Evolutionary conservation across 2,329 filamentous ascomycete species (phyloP).

Genomic region (Fusarium sp.): DNA sequence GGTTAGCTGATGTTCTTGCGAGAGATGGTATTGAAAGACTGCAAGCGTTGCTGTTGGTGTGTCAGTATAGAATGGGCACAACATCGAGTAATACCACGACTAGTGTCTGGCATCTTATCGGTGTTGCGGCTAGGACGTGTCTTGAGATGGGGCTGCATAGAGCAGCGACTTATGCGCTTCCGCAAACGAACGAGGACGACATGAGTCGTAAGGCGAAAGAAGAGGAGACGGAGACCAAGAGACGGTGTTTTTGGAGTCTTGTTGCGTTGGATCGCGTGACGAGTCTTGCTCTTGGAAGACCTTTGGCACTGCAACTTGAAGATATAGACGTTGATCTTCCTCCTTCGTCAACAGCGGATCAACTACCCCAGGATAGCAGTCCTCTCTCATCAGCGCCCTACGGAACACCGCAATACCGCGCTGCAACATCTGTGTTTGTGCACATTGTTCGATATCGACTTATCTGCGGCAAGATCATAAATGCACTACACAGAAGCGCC

Average conservation of each 20-base stretch:
- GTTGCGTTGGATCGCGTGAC: constrained; percentile 56
- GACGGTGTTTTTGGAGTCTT: constrained; percentile 60
- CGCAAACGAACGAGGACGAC: neutral
- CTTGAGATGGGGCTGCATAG: constrained; percentile 58
- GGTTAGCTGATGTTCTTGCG: constrained; percentile 55
- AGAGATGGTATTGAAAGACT: constrained; percentile 54
- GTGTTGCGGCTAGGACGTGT: constrained; percentile 57
- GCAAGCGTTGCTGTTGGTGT: constrained; percentile 59
- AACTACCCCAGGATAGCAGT: constrained; percentile 31
- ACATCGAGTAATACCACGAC: constrained; percentile 55
- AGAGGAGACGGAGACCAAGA: constrained; percentile 53
- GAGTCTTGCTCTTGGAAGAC: constrained; percentile 56
- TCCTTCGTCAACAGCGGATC: constrained; percentile 27
- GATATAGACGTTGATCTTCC: constrained; percentile 58
- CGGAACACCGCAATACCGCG: constrained; percentile 44
- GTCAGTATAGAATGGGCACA: constrained; percentile 59
- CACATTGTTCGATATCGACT: constrained; percentile 58
- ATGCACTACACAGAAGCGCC: constrained; percentile 52
- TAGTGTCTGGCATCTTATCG: constrained; percentile 61
- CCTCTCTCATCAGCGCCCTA: constrained; percentile 35
- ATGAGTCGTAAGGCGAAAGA: constrained; percentile 2
- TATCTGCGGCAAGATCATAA: constrained; percentile 57
- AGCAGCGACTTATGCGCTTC: constrained; percentile 52
- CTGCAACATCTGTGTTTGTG: constrained; percentile 52
- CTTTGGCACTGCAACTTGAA: constrained; percentile 57